phyloP scores from a whole-genome alignment of 1,284 basidiomycete species.

The Xerocomus minutiporus region DNA sequence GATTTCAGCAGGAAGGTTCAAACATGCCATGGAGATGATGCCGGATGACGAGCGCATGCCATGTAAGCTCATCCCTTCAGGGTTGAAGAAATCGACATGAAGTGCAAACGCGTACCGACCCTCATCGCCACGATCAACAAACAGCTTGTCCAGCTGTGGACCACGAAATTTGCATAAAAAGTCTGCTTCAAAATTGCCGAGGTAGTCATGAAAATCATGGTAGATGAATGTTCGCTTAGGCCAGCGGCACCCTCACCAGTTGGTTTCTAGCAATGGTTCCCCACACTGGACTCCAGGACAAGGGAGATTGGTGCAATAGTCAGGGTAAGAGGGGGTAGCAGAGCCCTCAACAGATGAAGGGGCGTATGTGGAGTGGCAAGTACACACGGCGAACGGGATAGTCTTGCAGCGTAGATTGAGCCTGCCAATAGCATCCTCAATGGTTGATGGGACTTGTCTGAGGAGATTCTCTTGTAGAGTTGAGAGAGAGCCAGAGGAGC shows the following conservation, averaged over 20 bases:
- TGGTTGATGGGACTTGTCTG: constrained; percentile 9
- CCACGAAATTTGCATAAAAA: constrained; percentile 7
- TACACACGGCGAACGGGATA: constrained; percentile 1
- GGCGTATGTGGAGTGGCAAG: constrained; percentile 3
- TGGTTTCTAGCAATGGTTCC: not conserved
- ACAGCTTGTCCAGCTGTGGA: not conserved
- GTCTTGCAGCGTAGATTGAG: constrained; percentile 9
- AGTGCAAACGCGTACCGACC: no score
- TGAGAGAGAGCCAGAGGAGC: not conserved
- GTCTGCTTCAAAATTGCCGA: constrained; percentile 10
- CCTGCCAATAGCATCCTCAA: not conserved
- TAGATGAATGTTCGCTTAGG: not conserved
- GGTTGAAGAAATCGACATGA: no score
- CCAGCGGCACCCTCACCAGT: not conserved
- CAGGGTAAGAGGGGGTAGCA: not conserved
- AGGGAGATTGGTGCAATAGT: constrained; percentile 1
- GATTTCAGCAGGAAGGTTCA: no score
- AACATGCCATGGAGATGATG: no score
- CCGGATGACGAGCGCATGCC: no score
- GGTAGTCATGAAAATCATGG: not conserved
- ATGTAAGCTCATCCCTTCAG: no score
- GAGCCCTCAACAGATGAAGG: not conserved
- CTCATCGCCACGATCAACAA: no score
- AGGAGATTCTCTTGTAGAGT: constrained; percentile 4
- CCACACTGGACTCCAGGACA: not conserved